Evolutionary conservation across 2,329 filamentous ascomycete species (phyloP), one percentile per base, ranked within the genome.

Genomic region (Penicillium sp.): DNA sequence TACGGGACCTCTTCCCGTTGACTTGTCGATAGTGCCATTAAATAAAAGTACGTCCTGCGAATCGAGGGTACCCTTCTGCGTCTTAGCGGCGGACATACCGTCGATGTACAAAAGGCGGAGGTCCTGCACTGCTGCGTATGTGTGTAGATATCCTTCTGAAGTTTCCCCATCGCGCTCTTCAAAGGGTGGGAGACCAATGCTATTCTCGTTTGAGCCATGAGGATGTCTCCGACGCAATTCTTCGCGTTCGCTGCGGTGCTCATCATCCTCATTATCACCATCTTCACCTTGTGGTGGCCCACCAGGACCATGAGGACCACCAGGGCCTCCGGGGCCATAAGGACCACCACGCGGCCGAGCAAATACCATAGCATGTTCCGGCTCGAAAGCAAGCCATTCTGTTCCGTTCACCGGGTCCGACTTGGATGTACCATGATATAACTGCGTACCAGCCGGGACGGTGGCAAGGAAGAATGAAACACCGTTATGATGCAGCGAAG

Each of bases 311-410:
- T 16, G 2, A 13, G 33, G 49, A 29, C 28, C 28, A 9, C 28
- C 28, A 29, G 28, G 28, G 10, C 28, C 28, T 29, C 28, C 10
- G 10, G 28, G 28, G 10, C 28, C 28, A 6, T 60, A 62, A 0
- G 52, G 56, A 13, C 54, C 47, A 7, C 48, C 49, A 38, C 29
- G 53, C 3, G 60, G 54, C n/a, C 58, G 48, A 0, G 86, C 84
- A 70, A 91, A 90, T 2, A 76, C 65, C 58, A 87, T 76, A 0
- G 87, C 85, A 69, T 91, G 88, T 61, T 91, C 87, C 3, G 86
- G 80, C 66, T 91, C 88, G 63, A 90, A 91, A 0, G 88, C 88
- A 1, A 91, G 75, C 87, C 88, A 90, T 62, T 90, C 85, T 3
- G 78, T 80, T 0, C 77, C 79, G 2, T 70, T 68, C 0, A 88